Conservation (phyloP, 2,329 filamentous ascomycete species). For the Colletotrichum destructivum region DNA sequence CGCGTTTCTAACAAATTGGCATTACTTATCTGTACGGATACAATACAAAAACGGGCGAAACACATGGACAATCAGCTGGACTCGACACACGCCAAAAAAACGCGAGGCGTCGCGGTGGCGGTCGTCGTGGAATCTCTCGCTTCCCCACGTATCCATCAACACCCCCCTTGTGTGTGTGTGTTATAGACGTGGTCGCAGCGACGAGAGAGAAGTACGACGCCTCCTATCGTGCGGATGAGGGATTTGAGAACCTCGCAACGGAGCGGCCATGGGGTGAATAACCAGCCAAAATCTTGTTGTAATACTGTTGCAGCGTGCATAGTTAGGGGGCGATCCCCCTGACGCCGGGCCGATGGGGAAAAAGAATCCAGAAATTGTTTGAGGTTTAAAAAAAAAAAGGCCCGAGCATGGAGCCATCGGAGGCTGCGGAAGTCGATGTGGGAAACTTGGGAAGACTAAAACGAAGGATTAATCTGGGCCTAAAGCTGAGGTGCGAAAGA, state of each 20-base stretch:
- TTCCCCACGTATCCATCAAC: constrained; percentile 39
- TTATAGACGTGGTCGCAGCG: not conserved
- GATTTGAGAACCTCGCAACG: not conserved
- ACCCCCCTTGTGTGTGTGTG: not conserved
- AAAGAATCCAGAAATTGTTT: not conserved
- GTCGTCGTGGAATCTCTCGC: not conserved
- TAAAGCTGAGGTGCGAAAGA: not conserved
- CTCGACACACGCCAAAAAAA: constrained; percentile 32
- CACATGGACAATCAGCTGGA: constrained; percentile 30
- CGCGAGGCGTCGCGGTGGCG: constrained; percentile 5
- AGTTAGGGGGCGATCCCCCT: constrained; percentile 14
- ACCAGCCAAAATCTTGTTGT: not conserved
- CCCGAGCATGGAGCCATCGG: not conserved
- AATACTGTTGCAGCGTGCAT: not conserved
- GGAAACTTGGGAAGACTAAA: not conserved
- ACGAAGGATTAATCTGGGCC: not conserved
- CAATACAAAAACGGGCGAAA: not conserved
- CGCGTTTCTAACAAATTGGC: constrained; percentile 16
- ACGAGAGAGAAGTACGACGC: not conserved
- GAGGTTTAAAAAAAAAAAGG: not conserved
- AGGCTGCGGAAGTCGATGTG: constrained; percentile 13
- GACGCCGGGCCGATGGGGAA: constrained; percentile 9
- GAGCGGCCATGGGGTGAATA: not conserved
- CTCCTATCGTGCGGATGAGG: not conserved
- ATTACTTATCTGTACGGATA: no score